Conservation (phyloP, 108 stramenopile genomes). For the Skeletonema grethae region DNA sequence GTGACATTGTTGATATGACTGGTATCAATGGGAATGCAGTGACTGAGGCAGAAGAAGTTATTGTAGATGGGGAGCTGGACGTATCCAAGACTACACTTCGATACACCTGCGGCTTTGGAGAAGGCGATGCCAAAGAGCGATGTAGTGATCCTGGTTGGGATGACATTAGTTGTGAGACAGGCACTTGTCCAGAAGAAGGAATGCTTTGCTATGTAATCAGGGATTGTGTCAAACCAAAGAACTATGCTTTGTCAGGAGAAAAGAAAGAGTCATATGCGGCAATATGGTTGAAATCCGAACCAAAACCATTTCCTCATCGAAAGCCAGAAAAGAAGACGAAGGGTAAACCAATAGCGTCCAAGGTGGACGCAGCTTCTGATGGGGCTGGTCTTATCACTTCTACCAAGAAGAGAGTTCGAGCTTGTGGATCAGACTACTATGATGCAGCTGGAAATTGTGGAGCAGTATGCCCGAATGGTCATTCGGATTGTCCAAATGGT, state of each 20-base stretch:
- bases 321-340: neutral
- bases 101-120: conserved; percentile 25
- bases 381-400: conserved; percentile 5
- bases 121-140: conserved; percentile 20
- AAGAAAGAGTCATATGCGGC: conserved; percentile 9
- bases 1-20: neutral
- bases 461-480: conserved; percentile 15
- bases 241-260: neutral
- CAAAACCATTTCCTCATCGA: neutral
- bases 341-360: neutral
- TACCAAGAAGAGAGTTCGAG: conserved; percentile 4
- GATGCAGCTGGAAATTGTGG: conserved; percentile 14
- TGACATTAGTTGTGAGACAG: conserved; percentile 10
- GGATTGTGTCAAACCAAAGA: neutral
- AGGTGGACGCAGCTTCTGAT: neutral
- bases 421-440: conserved; percentile 8
- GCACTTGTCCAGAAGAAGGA: conserved; percentile 9
- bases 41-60: neutral
- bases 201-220: conserved; percentile 13
- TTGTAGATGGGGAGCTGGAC: neutral
- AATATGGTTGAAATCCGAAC: neutral
- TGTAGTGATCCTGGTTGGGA: conserved; percentile 23
- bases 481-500: conserved; percentile 19
- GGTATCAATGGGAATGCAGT: neutral
- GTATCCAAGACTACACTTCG: conserved; percentile 4